Percentiles rank a stretch among this genome's conserved stretches.
These are phyloP conservation scores for Fusarium siculi DNA, from an alignment of 2,329 filamentous ascomycete genomes.

Conservation along the genomic window DNA sequence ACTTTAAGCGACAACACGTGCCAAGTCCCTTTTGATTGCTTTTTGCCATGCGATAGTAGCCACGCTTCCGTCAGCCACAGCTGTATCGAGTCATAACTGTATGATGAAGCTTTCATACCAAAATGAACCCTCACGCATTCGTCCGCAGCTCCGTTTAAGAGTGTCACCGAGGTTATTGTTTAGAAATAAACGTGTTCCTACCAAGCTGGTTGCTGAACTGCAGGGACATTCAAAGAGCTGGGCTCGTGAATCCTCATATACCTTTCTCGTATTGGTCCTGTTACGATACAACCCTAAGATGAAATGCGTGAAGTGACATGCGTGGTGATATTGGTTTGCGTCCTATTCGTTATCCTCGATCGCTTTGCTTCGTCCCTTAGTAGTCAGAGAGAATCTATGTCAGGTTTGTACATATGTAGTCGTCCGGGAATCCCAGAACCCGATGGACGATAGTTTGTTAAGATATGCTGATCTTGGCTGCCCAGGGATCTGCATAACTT, in stretches of 20 bases:
- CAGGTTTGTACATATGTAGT: neutral
- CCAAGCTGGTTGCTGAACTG: neutral
- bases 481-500: neutral
- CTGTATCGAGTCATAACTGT: conserved; percentile 29
- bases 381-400: neutral
- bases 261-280: neutral
- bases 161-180: neutral
- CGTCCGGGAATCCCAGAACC: neutral
- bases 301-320: conserved; percentile 21
- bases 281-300: conserved; percentile 1
- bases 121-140: neutral
- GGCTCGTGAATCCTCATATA: neutral
- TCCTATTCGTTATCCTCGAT: neutral
- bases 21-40: conserved; percentile 36
- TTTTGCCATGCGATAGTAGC: conserved; percentile 32
- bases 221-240: neutral
- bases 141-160: neutral
- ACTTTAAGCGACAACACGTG: conserved; percentile 44
- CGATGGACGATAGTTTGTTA: neutral
- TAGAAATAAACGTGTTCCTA: neutral
- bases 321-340: conserved; percentile 11
- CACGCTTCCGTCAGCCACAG: conserved; percentile 37
- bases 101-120: conserved; percentile 18
- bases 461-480: neutral
- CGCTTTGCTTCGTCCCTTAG: neutral